These are phyloP conservation scores for Stachybotrys chartarum DNA, from an alignment of 2,329 filamentous ascomycete genomes.

Conservation along the genomic window DNA sequence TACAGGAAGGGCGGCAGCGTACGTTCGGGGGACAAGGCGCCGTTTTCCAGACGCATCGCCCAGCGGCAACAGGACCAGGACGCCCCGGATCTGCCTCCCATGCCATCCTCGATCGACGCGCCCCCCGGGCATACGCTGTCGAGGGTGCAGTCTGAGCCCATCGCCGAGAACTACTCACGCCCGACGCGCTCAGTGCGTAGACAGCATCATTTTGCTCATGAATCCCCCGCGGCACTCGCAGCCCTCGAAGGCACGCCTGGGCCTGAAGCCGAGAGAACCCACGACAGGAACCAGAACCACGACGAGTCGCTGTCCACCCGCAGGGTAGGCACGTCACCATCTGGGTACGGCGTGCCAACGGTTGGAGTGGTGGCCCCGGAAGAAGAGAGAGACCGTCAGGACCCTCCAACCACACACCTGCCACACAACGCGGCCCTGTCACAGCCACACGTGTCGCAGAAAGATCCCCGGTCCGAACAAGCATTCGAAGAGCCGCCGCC, in stretches of 20 bases:
- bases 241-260: constrained; percentile 30
- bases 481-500: constrained; percentile 35
- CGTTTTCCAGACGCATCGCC: constrained; percentile 65
- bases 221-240: constrained; percentile 34
- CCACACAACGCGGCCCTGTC: constrained; percentile 39
- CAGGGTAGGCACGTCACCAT: background rate
- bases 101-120: constrained; percentile 32
- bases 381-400: constrained; percentile 24
- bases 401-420: constrained; percentile 49
- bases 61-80: constrained; percentile 57
- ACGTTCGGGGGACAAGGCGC: constrained; percentile 66
- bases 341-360: constrained; percentile 16
- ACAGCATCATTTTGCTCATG: constrained; percentile 42
- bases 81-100: constrained; percentile 10
- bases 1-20: constrained; percentile 83
- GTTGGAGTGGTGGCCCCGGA: constrained; percentile 60
- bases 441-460: constrained; percentile 22
- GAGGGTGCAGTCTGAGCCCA: constrained; percentile 64
- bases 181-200: constrained; percentile 40
- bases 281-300: background rate
- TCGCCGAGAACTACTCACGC: constrained; percentile 47
- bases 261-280: background rate
- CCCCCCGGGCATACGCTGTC: constrained; percentile 46
- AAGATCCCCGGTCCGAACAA: constrained; percentile 10
- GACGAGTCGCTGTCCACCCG: background rate